Evolutionary conservation across 2,329 filamentous ascomycete genomes (phyloP).

Genomic region (Colletotrichum sublineola): DNA sequence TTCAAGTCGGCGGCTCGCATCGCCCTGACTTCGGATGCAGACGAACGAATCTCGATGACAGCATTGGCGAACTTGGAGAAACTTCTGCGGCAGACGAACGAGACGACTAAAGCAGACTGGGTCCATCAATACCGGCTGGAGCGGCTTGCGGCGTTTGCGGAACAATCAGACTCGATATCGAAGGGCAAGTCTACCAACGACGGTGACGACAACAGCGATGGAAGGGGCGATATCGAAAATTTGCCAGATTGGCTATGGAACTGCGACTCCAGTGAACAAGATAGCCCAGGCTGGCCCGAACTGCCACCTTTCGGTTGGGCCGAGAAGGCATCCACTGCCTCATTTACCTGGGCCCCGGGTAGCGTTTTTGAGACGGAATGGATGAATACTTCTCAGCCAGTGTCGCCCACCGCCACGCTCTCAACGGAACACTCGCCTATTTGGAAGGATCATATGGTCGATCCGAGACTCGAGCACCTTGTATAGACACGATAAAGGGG

Average conservation of each 20-base stretch:
- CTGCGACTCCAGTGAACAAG: conserved; percentile 31
- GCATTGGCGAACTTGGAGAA: conserved; percentile 53
- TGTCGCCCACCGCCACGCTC: conserved; percentile 22
- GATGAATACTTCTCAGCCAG: conserved; percentile 27
- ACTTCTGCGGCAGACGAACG: conserved; percentile 45
- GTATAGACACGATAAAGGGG: conserved; percentile 12
- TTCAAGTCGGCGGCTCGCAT: conserved; percentile 50
- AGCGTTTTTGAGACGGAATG: conserved; percentile 15
- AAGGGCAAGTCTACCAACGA: conserved; percentile 13
- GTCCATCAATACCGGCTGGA: conserved; percentile 48
- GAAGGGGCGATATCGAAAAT: conserved; percentile 13
- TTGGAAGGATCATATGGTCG: conserved; percentile 1
- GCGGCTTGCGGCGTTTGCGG: conserved; percentile 49
- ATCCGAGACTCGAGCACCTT: conserved; percentile 24
- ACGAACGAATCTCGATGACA: conserved; percentile 50
- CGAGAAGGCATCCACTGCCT: conserved; percentile 17
- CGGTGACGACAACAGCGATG: conserved; percentile 34
- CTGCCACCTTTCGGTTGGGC: conserved; percentile 22
- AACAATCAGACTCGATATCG: conserved; percentile 43
- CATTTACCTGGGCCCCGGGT: conserved; percentile 4
- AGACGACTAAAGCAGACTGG: conserved; percentile 45
- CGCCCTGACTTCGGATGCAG: conserved; percentile 47
- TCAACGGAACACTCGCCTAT: conserved; percentile 25
- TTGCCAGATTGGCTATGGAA: conserved; percentile 42
- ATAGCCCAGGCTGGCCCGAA: conserved; percentile 19